Evolutionary conservation across 2,329 filamentous ascomycete genomes (phyloP).

Genomic region (Golovinomyces cichoracearum): DNA sequence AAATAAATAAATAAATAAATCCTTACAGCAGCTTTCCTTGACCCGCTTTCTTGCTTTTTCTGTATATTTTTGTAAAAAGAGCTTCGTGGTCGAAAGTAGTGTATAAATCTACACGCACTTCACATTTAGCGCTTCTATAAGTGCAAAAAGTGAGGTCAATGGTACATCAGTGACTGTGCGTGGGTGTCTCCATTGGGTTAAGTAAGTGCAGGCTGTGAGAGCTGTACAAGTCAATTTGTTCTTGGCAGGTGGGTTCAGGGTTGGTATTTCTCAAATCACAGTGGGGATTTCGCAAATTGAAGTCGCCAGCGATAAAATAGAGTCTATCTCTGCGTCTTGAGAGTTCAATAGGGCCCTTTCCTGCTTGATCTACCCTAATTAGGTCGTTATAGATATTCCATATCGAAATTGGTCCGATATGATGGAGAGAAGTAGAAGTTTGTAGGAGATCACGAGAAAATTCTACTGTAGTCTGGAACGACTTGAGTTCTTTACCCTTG

Average conservation of each 20-base stretch:
- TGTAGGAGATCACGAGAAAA: background rate
- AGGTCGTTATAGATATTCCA: background rate
- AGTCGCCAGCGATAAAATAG: background rate
- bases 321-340: background rate
- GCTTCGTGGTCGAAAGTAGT: background rate
- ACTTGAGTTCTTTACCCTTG: background rate
- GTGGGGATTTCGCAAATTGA: background rate
- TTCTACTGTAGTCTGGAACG: background rate
- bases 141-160: background rate
- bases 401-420: background rate
- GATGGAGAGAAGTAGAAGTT: background rate
- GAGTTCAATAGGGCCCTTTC: background rate
- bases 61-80: background rate
- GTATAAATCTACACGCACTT: background rate
- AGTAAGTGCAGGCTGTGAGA: conserved; percentile 18
- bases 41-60: background rate
- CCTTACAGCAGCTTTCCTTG: background rate
- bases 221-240: background rate
- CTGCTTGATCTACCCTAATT: background rate
- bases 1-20: too few species aligned
- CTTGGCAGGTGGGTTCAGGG: background rate
- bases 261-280: background rate
- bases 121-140: background rate
- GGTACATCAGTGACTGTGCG: background rate
- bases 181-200: background rate